Base-by-base conservation (phyloP, 805 yeast genomes). In the Zygosaccharomyces lentus region DNA sequence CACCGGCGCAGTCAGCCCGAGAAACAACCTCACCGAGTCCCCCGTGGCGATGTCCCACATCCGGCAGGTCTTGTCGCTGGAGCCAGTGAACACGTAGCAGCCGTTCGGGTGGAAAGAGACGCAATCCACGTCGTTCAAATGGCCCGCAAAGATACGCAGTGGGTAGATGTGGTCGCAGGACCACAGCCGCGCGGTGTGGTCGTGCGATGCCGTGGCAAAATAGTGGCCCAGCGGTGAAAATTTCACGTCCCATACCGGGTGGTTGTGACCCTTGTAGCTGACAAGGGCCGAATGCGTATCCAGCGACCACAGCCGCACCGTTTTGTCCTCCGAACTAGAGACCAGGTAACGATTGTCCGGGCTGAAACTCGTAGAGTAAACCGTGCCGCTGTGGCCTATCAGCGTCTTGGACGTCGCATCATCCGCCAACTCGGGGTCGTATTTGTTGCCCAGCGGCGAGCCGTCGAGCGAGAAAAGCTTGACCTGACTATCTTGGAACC, bases 31-130 rank as follows among this genome's bases (percentile, higher is more conserved):
- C 24, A 90, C 97, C 34, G 95, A 81, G 53, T 81, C 82, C 32
- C 99, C 99, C 34, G 82, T 77, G 30, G 82, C 78, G 21, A 93
- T 81, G 65, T 93, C 99, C 99, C 99, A 93, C 97, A 93, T 90
- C 52, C 99, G 76, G 60, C 95, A 84, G 0, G 98, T 88, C 68
- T 89, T 88, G 68, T 93, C 99, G 52, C 90, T 80, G 5, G 96
- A 87, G 6, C 99, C 99, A 0, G 99, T 91, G 60, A 93, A 82
- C 6, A 93, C 81, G 63, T 93, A 93, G 40, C 90, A 85, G 7
- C 96, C 90, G 65, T 93, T 93, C 21, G 99, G 98, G 69, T 93
- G 99, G 77, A 91, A 93, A 41, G 82, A 82, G 30, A 91, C 95
- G 55, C 91, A 82, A 62, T 93, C 98, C 31, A 93, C 98, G 69